Conservation (phyloP, 164 flowering plant species). For the Platanus orientalis region DNA sequence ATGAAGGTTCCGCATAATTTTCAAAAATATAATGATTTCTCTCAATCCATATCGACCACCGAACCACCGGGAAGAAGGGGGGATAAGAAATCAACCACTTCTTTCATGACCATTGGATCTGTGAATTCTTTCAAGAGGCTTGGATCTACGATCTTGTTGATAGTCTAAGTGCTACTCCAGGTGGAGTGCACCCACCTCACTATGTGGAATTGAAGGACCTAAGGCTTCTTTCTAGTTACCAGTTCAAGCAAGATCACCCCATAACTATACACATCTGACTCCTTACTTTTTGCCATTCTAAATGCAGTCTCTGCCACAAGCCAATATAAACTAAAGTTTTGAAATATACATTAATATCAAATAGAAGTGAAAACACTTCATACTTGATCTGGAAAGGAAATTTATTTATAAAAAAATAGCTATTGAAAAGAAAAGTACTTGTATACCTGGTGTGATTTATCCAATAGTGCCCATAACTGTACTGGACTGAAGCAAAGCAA, state of each 20-base stretch:
- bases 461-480: conserved; percentile 60
- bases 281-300: conserved; percentile 40
- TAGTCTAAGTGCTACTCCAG: conserved; percentile 32
- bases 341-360: not conserved
- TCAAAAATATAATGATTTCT: no score
- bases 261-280: conserved; percentile 77
- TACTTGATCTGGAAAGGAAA: no score
- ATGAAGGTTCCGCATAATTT: no score
- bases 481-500: conserved; percentile 30
- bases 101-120: conserved; percentile 36
- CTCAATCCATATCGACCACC: no score
- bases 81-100: no score
- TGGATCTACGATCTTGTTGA: conserved; percentile 48
- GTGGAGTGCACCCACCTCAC: conserved; percentile 51
- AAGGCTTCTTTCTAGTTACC: conserved; percentile 50
- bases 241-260: conserved; percentile 78
- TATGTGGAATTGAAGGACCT: conserved; percentile 51
- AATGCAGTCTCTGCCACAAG: conserved; percentile 65
- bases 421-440: not conserved
- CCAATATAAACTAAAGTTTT: not conserved
- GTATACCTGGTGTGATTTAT: conserved; percentile 86
- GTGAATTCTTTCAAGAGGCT: conserved; percentile 39
- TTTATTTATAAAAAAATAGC: not conserved
- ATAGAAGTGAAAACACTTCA: not conserved
- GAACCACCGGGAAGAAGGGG: no score